A percentile compares a stretch with the other conserved stretches of the same genome.
Conservation (phyloP, 2,329 filamentous ascomycete species). For the Exophiala sp. region DNA sequence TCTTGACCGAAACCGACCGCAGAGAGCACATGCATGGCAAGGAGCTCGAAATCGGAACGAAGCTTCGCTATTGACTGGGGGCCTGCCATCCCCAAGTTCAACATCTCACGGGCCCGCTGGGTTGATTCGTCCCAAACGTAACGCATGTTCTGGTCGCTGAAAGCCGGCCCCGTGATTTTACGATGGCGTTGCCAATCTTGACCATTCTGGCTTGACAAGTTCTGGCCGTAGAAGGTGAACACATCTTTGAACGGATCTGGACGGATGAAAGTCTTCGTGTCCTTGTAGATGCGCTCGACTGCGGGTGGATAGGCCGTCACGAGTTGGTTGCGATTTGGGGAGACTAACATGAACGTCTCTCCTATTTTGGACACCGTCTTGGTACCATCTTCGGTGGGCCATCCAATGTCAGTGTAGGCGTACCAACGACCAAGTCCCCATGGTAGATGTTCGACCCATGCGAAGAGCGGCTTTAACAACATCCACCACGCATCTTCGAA, state of each 20-base stretch:
- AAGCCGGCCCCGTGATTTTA: slow-evolving; percentile 39
- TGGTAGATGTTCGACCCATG: slow-evolving; percentile 6
- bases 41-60: slow-evolving; percentile 5
- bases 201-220: slow-evolving; percentile 31
- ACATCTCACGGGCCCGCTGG: slow-evolving; percentile 32
- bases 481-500: slow-evolving; percentile 8
- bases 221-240: slow-evolving; percentile 33
- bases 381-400: slow-evolving; percentile 2
- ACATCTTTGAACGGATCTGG: slow-evolving; percentile 2
- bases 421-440: slow-evolving; percentile 10
- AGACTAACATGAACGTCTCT: slow-evolving; percentile 7
- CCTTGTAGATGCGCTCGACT: neutral
- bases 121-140: slow-evolving; percentile 40
- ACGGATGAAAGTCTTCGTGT: neutral
- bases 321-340: slow-evolving; percentile 2
- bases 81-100: slow-evolving; percentile 3
- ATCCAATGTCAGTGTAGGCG: slow-evolving; percentile 10
- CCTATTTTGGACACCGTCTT: neutral
- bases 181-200: slow-evolving; percentile 39
- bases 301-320: neutral
- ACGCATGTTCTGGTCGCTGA: slow-evolving; percentile 42
- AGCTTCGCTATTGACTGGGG: slow-evolving; percentile 5
- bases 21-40: slow-evolving; percentile 26
- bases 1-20: slow-evolving; percentile 24
- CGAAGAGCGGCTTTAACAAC: slow-evolving; percentile 1